phyloP scores from a whole-genome alignment of 768 basidiomycete genomes.

The Tephrocybe rancida region DNA sequence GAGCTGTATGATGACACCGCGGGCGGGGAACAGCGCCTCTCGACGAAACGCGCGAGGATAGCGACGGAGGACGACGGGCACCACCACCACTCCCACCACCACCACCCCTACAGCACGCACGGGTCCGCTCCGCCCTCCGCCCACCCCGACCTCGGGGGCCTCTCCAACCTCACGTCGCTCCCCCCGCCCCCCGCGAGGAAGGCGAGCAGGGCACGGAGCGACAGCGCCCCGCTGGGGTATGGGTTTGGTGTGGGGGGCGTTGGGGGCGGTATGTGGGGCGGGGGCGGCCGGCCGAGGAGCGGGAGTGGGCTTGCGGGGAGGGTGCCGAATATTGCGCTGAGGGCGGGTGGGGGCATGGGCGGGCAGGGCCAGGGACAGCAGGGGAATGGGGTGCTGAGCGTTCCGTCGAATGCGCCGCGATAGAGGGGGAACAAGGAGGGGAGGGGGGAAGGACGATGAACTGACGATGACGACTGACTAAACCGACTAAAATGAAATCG shows the following conservation, averaged over 20 bases:
- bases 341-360: conserved; percentile 25
- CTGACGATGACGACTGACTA: too few species aligned
- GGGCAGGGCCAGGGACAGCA: neutral
- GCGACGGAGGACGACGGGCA: conserved; percentile 31
- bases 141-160: neutral
- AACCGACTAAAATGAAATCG: too few species aligned
- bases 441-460: too few species aligned
- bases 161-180: neutral
- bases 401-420: neutral
- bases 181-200: conserved; percentile 25
- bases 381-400: neutral
- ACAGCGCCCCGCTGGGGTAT: conserved; percentile 69
- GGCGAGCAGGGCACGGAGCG: conserved; percentile 62
- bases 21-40: conserved; percentile 28
- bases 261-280: conserved; percentile 28
- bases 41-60: conserved; percentile 57
- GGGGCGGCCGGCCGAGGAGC: conserved; percentile 47
- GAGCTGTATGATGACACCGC: conserved; percentile 44
- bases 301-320: conserved; percentile 49
- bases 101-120: neutral
- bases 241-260: conserved; percentile 25
- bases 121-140: conserved; percentile 25
- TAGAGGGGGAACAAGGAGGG: too few species aligned
- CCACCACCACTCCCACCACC: neutral
- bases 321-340: conserved; percentile 42